Conservation (phyloP, 371 early-diverging fungal species). For the Funneliformis caledonium region DNA sequence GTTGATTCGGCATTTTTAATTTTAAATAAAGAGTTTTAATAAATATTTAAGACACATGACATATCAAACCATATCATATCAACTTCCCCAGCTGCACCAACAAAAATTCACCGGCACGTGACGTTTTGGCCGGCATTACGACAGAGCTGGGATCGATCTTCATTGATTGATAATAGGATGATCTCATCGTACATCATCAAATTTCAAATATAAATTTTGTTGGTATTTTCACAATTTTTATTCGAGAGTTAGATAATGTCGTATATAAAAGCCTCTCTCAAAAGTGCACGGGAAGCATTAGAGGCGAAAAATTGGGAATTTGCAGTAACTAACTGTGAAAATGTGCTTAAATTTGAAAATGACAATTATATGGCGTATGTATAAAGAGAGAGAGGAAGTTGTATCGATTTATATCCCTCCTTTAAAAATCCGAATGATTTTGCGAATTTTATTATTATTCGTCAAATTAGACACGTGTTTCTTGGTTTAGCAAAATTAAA, state of each 20-base stretch:
- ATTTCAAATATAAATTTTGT: no score
- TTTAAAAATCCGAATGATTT: background rate
- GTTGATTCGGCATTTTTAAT: no score
- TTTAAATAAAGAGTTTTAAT: no score
- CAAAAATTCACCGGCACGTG: no score
- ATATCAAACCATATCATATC: no score
- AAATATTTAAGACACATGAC: no score
- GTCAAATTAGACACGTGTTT: conserved; percentile 55
- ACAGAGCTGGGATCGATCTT: no score
- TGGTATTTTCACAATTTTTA: no score
- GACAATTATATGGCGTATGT: conserved; percentile 82
- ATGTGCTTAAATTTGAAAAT: conserved; percentile 73
- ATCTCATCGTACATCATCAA: no score
- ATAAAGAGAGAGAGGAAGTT: background rate
- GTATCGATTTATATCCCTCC: background rate
- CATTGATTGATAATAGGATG: no score
- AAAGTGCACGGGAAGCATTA: conserved; percentile 80
- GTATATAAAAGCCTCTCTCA: conserved; percentile 50
- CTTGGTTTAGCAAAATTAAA: conserved; percentile 80
- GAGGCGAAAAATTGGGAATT: conserved; percentile 71
- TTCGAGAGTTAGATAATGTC: background rate
- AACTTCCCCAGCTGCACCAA: no score
- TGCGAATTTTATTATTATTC: background rate
- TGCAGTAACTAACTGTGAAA: conserved; percentile 71
- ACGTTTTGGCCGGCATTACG: no score